Percentiles rank a stretch among this genome's conserved stretches.
Evolutionary conservation across 2,329 filamentous ascomycete species (phyloP).

Genomic region (Aspergillus pseudotamarii): DNA sequence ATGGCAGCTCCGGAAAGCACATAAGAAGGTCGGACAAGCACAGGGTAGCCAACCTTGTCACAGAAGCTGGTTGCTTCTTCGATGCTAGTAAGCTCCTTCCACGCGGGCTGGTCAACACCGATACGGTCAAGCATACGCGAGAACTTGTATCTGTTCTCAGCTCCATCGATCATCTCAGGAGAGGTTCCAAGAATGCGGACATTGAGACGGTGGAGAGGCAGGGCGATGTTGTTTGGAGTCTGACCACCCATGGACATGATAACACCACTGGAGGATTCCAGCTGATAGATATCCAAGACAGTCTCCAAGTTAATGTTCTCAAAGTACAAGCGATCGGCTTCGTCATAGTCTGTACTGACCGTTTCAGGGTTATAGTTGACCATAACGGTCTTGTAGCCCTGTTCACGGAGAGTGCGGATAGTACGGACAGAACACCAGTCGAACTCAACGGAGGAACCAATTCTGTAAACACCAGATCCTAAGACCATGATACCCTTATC

Average conservation of each 20-base stretch:
- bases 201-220: slow-evolving; percentile 83
- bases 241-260: slow-evolving; percentile 97
- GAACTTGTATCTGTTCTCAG: slow-evolving; percentile 98
- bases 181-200: slow-evolving; percentile 94
- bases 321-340: slow-evolving; percentile 93
- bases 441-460: slow-evolving; percentile 97
- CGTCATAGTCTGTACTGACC: slow-evolving; percentile 87
- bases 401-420: slow-evolving; percentile 83
- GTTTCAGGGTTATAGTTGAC: slow-evolving; percentile 93
- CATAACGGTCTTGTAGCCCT: slow-evolving; percentile 93
- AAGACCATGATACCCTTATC: slow-evolving; percentile 96
- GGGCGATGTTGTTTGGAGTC: slow-evolving; percentile 95
- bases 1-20: slow-evolving; percentile 96
- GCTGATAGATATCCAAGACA: slow-evolving; percentile 87
- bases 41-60: slow-evolving; percentile 84
- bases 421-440: slow-evolving; percentile 98
- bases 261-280: slow-evolving; percentile 81
- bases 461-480: slow-evolving; percentile 93
- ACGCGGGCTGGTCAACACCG: slow-evolving; percentile 91
- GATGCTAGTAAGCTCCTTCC: slow-evolving; percentile 97
- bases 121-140: slow-evolving; percentile 96
- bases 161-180: slow-evolving; percentile 97
- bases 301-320: slow-evolving; percentile 93
- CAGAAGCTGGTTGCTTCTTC: slow-evolving; percentile 89
- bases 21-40: slow-evolving; percentile 93